These are phyloP conservation scores for Aspergillus glaucus DNA, from an alignment of 2,329 filamentous ascomycete species.

Conservation along the genomic window DNA sequence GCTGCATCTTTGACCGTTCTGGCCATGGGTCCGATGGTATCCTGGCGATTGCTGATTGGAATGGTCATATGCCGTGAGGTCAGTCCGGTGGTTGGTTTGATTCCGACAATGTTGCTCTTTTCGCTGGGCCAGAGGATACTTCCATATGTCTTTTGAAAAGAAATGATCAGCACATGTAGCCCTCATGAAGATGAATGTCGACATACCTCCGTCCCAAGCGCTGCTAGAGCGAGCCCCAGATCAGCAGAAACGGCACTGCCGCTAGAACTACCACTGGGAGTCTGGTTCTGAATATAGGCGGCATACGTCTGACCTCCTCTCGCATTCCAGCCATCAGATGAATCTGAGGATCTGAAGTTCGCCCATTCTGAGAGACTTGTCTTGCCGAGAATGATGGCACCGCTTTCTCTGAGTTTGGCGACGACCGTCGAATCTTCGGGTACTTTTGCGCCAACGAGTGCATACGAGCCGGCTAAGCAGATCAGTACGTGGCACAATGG, in stretches of 20 bases:
- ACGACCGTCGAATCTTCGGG: conserved; percentile 54
- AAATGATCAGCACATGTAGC: not conserved
- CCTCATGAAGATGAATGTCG: not conserved
- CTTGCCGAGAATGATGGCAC: conserved; percentile 61
- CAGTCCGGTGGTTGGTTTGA: conserved; percentile 62
- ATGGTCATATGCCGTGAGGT: conserved; percentile 56
- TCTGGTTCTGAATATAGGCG: conserved; percentile 56
- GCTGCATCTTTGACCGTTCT: conserved; percentile 55
- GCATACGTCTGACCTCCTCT: conserved; percentile 57
- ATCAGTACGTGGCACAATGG: not conserved
- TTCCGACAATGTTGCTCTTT: conserved; percentile 58
- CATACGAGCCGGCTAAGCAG: conserved; percentile 53
- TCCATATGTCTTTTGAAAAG: conserved; percentile 47
- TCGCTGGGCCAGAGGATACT: conserved; percentile 54
- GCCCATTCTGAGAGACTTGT: conserved; percentile 61
- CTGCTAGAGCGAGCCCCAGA: conserved; percentile 53
- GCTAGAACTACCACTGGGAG: conserved; percentile 56
- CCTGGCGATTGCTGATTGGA: conserved; percentile 55
- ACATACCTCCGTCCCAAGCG: conserved; percentile 53
- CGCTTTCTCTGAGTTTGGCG: conserved; percentile 54
- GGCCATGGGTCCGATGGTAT: conserved; percentile 54
- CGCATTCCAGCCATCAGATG: conserved; percentile 57
- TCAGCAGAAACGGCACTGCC: conserved; percentile 57
- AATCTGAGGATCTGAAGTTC: conserved; percentile 53
- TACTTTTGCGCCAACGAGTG: conserved; percentile 54